Evolutionary conservation across 768 basidiomycete genomes (phyloP), one percentile per base, ranked within the genome.

Genomic region (Suillus bovinus): DNA sequence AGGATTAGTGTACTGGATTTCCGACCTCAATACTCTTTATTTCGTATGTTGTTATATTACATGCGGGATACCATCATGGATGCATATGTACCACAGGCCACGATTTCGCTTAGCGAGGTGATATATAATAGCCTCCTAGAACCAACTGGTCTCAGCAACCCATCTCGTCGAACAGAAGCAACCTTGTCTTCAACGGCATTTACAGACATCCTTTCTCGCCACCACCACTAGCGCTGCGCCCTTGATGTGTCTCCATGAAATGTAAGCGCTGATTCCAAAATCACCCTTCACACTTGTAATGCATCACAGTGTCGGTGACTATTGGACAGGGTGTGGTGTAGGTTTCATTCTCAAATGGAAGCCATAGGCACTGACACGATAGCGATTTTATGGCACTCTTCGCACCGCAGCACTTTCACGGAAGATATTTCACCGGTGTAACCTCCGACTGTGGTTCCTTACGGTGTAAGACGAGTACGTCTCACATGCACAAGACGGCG

Each of bases 241-340:
- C 24, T 55, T 55, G 55, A 27, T 77, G 76, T 77, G 76, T 61
- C 73, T 71, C 57, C 77, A 77, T 68, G 76, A 78, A 71, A 60
- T 78, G 76, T 77, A 61, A 62, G 77, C 55, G 0, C 7, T 29
- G 33, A 7, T 42, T n/a, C 16, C 24, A 33, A 38, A 22, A 41
- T 57, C 4, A 60, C 9, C 9, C 61, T 65, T 61, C 62, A 16
- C 61, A 66, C 47, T 36, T 49, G 13, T 38, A 29, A 17, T 24
- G 24, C 16, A 39, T 60, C n/a, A 27, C 38, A 77, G 76, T 10
- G 72, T 78, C 31, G 76, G 76, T 47, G 76, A 77, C 53, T 77
- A 71, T 61, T 72, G 77, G 62, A 72, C 74, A 65, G 77, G 76
- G 27, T 77, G 76, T 60, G 75, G 74, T 38, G 76, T 77, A 61